Base-by-base conservation (phyloP, 2,329 filamentous ascomycete species). In the Diplodia seriata region DNA sequence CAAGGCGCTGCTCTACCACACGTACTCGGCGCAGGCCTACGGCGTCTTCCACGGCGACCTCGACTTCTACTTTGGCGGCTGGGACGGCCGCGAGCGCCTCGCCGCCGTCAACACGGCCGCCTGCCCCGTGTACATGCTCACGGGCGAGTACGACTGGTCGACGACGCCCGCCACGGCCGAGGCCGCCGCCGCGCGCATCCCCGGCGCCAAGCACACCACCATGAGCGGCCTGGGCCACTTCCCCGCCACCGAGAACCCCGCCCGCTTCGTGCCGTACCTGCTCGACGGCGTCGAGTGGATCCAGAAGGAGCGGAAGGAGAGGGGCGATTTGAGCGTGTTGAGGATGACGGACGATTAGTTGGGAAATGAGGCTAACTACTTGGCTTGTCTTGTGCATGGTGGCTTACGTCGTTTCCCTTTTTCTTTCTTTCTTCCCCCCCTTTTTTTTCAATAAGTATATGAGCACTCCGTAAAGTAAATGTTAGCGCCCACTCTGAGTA, bases 1-100 rank as follows among this genome's bases (percentile, higher is more conserved):
- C 70, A 82, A 82, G 61, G 78, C 82, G 66, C 77, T 85, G 36
- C 79, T 85, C 69, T 85, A 83, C 83, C 83, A 85, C 69, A 68
- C 81, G 12, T 84, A 85, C 72, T 81, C 78, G 6, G 78, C 78
- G 0, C 83, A 85, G 75, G 83, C 83, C 1, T 85, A 84, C 68
- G 82, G 82, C 1, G 82, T 85, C 59, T 84, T 85, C 76, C 83
- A 84, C 71, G 83, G 83, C 29, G 82, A 84, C 68, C 74, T 84
- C 18, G 81, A 84, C 72, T 84, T 85, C 73, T 84, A 83, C 76
- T 84, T 84, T 64, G 81, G 81, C 62, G 82, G 82, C 56, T 85
- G 80, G 75, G 83, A 85, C 71, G 83, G 81, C 11, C 80, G 83
- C 31, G 74, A 77, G 14, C 79, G 82, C 66, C 77, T 84, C 43